Evolutionary conservation across 345 rosid genomes (phyloP), one percentile per base, ranked within the genome.

Genomic region (Moricandia arvensis): DNA sequence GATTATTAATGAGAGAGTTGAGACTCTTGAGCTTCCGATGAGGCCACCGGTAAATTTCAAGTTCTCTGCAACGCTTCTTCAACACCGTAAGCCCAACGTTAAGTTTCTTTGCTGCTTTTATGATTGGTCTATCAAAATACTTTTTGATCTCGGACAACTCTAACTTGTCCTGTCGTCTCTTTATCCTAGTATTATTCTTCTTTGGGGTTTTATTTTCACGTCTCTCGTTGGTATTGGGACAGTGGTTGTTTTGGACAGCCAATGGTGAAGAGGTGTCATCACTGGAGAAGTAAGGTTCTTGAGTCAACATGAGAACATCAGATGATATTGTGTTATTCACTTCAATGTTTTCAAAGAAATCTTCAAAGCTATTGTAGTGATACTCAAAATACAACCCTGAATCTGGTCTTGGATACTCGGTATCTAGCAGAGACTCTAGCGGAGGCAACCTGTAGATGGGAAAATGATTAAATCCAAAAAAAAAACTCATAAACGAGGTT

Each of bases 1-100:
- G 91, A 72, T 87, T 91, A 15, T 75, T 34, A 1, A 87, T 89
- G 13, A 91, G 91, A n/a, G 86, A 75, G n/a, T 82, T 80, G 37
- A 91, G 81, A 81, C 93, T 88, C 84, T 83, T 87, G 68, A 91
- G 86, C 78, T 89, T 89, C 78, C 90, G 24, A n/a, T 87, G 93
- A 27, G 97, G 97, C 93, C 95, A 91, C 51, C 97, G 65, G 78
- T 82, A 80, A 9, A 91, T 80, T 8, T 83, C 87, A 1, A 89
- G 83, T 63, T 91, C 93, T 29, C 95, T 81, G 80, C 95, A 91
- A 47, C 93, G 82, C 59, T 84, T 89, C 80, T 91, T 91, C 79
- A 91, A 49, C 3, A 86, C 85, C 0, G 97, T 91, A 5, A 90
- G 71, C 1, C 93, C 97, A 1, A 92, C 87, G 2, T 87, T 87